phyloP scores from a whole-genome alignment of 2,329 filamentous ascomycete genomes.

The Lecanicillium sp. region DNA sequence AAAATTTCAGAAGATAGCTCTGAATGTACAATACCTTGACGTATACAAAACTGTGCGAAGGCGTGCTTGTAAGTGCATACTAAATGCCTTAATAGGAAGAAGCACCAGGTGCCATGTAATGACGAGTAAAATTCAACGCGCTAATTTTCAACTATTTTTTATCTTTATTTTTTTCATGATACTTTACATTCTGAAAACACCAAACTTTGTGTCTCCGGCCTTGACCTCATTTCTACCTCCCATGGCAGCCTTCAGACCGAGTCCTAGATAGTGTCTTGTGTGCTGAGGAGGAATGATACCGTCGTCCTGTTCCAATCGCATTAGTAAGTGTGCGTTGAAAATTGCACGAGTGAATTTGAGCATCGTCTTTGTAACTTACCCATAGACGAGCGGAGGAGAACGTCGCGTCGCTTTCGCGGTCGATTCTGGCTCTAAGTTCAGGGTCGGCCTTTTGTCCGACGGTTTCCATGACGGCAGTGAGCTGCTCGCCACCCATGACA shows the following conservation, averaged over 20 bases:
- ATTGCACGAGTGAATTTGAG: background rate
- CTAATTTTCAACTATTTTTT: background rate
- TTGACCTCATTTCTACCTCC: constrained; percentile 58
- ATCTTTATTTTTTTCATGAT: background rate
- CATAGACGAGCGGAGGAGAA: constrained; percentile 87
- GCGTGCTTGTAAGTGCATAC: too few relatives aligned
- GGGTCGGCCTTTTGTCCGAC: constrained; percentile 81
- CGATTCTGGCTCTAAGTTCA: constrained; percentile 75
- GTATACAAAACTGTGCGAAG: too few relatives aligned
- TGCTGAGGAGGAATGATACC: constrained; percentile 74
- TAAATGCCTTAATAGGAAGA: too few relatives aligned
- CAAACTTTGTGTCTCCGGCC: constrained; percentile 62
- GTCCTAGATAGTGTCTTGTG: constrained; percentile 64
- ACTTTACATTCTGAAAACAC: constrained; percentile 73
- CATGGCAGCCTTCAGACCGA: constrained; percentile 67
- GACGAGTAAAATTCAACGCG: too few relatives aligned
- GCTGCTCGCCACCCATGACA: constrained; percentile 93
- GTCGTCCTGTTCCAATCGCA: constrained; percentile 51
- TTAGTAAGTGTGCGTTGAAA: constrained; percentile 7
- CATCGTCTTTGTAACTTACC: constrained; percentile 44
- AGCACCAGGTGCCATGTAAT: too few relatives aligned
- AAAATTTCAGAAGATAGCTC: constrained; percentile 2
- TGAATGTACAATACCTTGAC: background rate
- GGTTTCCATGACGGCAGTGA: constrained; percentile 88
- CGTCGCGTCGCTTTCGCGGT: constrained; percentile 80